phyloP scores from a whole-genome alignment of 768 basidiomycete species.

The Suillus subluteus region DNA sequence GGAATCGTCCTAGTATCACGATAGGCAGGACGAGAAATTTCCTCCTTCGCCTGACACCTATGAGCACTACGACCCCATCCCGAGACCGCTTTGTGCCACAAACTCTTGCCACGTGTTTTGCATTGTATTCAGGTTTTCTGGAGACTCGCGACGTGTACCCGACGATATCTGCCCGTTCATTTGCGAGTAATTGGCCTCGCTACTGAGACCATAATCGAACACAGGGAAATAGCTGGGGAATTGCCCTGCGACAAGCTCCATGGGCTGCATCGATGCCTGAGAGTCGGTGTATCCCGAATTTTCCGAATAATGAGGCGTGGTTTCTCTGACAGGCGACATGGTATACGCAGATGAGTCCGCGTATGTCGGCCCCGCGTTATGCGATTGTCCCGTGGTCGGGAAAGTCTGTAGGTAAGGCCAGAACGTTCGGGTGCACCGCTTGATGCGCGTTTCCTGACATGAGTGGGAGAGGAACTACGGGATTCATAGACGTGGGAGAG shows the following conservation, averaged over 20 bases:
- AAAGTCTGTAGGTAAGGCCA: conserved; percentile 75
- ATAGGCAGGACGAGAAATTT: conserved; percentile 3
- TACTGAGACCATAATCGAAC: conserved; percentile 61
- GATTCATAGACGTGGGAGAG: conserved; percentile 73
- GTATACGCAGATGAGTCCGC: conserved; percentile 26
- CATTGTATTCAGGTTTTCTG: conserved; percentile 53
- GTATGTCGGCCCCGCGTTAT: conserved; percentile 28
- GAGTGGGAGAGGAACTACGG: conserved; percentile 72
- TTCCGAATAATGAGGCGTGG: conserved; percentile 20
- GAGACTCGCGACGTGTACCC: conserved; percentile 44
- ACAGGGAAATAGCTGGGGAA: conserved; percentile 79
- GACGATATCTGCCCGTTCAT: conserved; percentile 37
- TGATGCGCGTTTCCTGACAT: conserved; percentile 48
- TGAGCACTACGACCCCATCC: conserved; percentile 13
- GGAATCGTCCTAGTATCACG: neutral
- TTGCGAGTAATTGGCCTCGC: conserved; percentile 38
- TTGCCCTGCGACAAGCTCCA: conserved; percentile 36
- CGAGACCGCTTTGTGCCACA: conserved; percentile 40
- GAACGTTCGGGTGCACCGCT: conserved; percentile 61
- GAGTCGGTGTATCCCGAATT: conserved; percentile 18
- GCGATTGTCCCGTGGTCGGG: conserved; percentile 29
- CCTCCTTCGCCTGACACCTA: conserved; percentile 11
- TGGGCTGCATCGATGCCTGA: conserved; percentile 30
- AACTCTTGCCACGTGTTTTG: conserved; percentile 69
- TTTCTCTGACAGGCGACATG: conserved; percentile 29